phyloP scores from a whole-genome alignment of 371 early-diverging fungal species.

The Mucor lusitanicus region DNA sequence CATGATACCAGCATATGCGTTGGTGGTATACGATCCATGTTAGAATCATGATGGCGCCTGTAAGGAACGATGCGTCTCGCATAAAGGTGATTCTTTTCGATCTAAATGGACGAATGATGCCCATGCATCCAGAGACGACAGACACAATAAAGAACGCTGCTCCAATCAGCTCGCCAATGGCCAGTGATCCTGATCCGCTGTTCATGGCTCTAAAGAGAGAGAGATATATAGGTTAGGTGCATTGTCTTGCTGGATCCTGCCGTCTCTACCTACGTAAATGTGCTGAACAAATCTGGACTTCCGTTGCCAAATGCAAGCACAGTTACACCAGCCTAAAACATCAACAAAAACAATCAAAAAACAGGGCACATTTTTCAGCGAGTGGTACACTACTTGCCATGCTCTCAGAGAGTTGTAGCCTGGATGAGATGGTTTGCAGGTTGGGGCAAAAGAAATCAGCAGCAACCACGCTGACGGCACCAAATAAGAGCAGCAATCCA shows the following conservation, averaged over 20 bases:
- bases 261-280: slow-evolving; percentile 59
- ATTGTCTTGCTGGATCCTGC: background rate
- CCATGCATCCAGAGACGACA: slow-evolving; percentile 77
- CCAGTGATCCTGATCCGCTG: slow-evolving; percentile 73
- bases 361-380: background rate
- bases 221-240: too few relatives aligned
- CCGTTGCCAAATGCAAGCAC: slow-evolving; percentile 87
- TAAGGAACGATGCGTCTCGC: slow-evolving; percentile 74
- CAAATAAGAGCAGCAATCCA: slow-evolving; percentile 51
- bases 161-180: slow-evolving; percentile 82
- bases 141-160: slow-evolving; percentile 77
- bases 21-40: slow-evolving; percentile 64
- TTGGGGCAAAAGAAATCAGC: slow-evolving; percentile 76
- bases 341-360: background rate
- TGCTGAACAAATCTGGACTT: slow-evolving; percentile 81
- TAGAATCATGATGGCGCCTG: slow-evolving; percentile 63
- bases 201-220: slow-evolving; percentile 76
- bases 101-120: slow-evolving; percentile 64
- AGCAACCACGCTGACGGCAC: slow-evolving; percentile 66
- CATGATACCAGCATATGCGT: slow-evolving; percentile 64
- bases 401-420: slow-evolving; percentile 66
- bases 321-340: slow-evolving; percentile 79
- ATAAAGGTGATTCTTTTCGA: slow-evolving; percentile 67
- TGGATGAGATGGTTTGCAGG: slow-evolving; percentile 58
- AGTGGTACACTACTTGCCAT: slow-evolving; percentile 42